Conservation (phyloP, 352 stramenopile genomes). For the Globisporangium iwayamae region DNA sequence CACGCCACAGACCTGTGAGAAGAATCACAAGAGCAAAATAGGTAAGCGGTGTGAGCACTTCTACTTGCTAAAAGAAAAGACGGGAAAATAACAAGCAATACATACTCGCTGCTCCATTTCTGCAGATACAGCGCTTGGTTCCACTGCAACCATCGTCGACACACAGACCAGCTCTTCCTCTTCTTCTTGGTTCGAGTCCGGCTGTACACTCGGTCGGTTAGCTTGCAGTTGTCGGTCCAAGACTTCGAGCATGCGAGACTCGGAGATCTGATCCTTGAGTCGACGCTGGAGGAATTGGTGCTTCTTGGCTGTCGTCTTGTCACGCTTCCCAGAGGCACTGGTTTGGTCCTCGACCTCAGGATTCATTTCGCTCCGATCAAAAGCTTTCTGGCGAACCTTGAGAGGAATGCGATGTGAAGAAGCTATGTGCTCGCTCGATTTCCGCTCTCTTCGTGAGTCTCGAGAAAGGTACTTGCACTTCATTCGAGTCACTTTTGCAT, state of each 20-base stretch:
- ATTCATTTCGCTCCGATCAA: slow-evolving; percentile 7
- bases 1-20: slow-evolving; percentile 26
- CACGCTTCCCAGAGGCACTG: not conserved
- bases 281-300: slow-evolving; percentile 41
- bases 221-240: slow-evolving; percentile 44
- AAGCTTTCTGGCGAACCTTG: not conserved
- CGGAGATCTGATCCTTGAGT: slow-evolving; percentile 56
- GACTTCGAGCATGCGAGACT: slow-evolving; percentile 67
- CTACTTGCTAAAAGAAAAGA: too few species aligned
- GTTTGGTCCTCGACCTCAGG: slow-evolving; percentile 13
- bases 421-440: not conserved
- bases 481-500: not conserved
- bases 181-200: slow-evolving; percentile 32
- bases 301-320: slow-evolving; percentile 10
- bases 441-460: not conserved
- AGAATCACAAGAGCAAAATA: not conserved
- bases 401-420: not conserved
- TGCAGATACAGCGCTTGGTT: slow-evolving; percentile 12
- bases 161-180: slow-evolving; percentile 72
- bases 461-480: not conserved
- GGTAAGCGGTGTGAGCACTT: not conserved
- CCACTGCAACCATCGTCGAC: slow-evolving; percentile 62
- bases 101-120: slow-evolving; percentile 30
- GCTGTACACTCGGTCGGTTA: slow-evolving; percentile 5
- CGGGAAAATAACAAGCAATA: not conserved